Conservation (phyloP, 768 basidiomycete genomes). For the Amyloporia xantha region DNA sequence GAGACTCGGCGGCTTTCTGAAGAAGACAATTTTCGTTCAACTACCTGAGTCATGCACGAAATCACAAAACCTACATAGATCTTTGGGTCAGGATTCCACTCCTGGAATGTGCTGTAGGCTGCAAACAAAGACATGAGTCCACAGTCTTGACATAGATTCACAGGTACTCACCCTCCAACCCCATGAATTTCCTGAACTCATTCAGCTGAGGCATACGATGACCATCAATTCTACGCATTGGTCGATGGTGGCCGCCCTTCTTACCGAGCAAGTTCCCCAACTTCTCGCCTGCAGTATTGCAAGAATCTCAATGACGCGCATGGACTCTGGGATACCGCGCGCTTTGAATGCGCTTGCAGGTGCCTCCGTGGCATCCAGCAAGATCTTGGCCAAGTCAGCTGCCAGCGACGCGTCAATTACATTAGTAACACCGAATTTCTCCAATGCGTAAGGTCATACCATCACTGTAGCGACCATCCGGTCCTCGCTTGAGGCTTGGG, state of each 20-base stretch:
- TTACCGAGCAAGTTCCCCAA: slow-evolving; percentile 38
- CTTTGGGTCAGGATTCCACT: slow-evolving; percentile 62
- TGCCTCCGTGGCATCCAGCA: slow-evolving; percentile 39
- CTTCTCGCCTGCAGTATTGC: slow-evolving; percentile 45
- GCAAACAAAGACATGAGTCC: not conserved
- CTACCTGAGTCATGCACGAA: not conserved
- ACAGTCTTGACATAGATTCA: not conserved
- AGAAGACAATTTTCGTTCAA: slow-evolving; percentile 2
- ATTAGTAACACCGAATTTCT: too few species aligned
- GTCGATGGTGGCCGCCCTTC: not conserved
- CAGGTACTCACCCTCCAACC: slow-evolving; percentile 47
- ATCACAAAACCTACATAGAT: slow-evolving; percentile 39
- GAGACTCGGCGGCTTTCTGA: slow-evolving; percentile 53
- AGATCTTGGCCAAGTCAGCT: slow-evolving; percentile 31
- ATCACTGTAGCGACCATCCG: slow-evolving; percentile 30
- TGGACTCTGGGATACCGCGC: slow-evolving; percentile 38
- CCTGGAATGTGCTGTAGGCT: slow-evolving; percentile 60
- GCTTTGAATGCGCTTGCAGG: slow-evolving; percentile 43
- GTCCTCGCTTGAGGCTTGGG: slow-evolving; percentile 25
- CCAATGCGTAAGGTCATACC: not conserved
- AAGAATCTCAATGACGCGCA: slow-evolving; percentile 50
- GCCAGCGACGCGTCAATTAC: not conserved
- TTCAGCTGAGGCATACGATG: slow-evolving; percentile 35
- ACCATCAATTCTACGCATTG: not conserved
- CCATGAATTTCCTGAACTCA: slow-evolving; percentile 67